phyloP scores from a whole-genome alignment of 2,329 filamentous ascomycete species.

The Aspergillus clavatus region DNA sequence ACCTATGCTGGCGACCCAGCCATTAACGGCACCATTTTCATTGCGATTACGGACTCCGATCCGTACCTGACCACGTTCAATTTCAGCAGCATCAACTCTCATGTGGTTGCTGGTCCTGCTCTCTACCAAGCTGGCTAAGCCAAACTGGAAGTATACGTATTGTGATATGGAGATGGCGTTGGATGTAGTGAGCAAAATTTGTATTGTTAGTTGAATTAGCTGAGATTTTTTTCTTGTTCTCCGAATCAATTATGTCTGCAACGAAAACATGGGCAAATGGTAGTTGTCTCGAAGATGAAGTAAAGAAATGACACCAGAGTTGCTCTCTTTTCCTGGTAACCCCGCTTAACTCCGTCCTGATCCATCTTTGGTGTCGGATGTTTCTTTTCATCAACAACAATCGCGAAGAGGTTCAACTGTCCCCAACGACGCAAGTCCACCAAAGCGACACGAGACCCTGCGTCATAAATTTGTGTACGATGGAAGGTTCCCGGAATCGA shows the following conservation, averaged over 20 bases:
- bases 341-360: conserved; percentile 16
- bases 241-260: too few relatives aligned
- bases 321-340: conserved; percentile 5
- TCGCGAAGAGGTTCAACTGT: neutral
- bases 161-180: neutral
- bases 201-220: too few relatives aligned
- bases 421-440: neutral
- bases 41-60: conserved; percentile 67
- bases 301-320: too few relatives aligned
- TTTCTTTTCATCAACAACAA: conserved; percentile 4
- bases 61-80: conserved; percentile 72
- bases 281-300: neutral
- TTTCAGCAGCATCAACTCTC: conserved; percentile 66
- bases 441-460: neutral
- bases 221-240: neutral
- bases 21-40: conserved; percentile 73
- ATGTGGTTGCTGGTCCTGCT: conserved; percentile 65
- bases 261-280: neutral
- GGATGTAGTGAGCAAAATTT: too few relatives aligned
- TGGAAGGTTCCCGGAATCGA: conserved; percentile 33
- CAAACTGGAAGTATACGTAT: neutral
- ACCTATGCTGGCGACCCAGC: conserved; percentile 65
- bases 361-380: conserved; percentile 3
- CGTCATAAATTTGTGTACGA: conserved; percentile 1
- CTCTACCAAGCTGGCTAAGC: conserved; percentile 72